These are phyloP conservation scores for Arabidopsis suecica DNA, from an alignment of 345 rosid species.

Conservation along the genomic window DNA sequence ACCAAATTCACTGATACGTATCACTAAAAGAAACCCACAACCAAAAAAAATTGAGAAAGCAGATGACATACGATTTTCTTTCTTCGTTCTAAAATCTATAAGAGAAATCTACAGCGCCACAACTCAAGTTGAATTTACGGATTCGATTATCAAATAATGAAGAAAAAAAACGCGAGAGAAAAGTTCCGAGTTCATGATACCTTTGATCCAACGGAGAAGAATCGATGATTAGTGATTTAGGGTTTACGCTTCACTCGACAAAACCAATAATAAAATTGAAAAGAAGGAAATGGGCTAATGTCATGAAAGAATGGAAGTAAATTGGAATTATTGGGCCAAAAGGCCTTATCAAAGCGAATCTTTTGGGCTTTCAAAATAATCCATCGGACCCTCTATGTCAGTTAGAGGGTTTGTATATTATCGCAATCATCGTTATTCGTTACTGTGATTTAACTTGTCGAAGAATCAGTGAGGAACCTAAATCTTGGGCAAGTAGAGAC, in stretches of 20 bases:
- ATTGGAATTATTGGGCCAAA: not conserved
- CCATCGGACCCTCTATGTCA: not conserved
- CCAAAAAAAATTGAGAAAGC: not conserved
- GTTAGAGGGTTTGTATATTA: not conserved
- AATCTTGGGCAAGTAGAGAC: slow-evolving; percentile 32
- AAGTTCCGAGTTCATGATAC: slow-evolving; percentile 9
- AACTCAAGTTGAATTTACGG: not conserved
- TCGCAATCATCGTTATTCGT: not conserved
- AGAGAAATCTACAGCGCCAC: not conserved
- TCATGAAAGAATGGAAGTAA: not conserved
- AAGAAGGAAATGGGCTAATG: not conserved
- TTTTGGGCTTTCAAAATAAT: not conserved
- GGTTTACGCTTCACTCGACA: slow-evolving; percentile 18
- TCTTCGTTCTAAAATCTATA: not conserved
- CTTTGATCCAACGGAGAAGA: slow-evolving; percentile 34
- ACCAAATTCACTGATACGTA: slow-evolving; percentile 1
- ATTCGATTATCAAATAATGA: not conserved
- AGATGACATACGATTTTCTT: not conserved
- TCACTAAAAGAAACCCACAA: not conserved
- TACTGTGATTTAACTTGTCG: not conserved
- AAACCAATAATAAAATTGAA: not conserved
- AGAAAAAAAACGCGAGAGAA: not conserved
- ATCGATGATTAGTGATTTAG: slow-evolving; percentile 33
- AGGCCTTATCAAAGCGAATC: not conserved
- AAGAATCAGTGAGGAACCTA: slow-evolving; percentile 23